Percentiles rank a stretch among this genome's conserved stretches.
Conservation (phyloP, 148 eudicot genomes). For the Cornus suecica region DNA sequence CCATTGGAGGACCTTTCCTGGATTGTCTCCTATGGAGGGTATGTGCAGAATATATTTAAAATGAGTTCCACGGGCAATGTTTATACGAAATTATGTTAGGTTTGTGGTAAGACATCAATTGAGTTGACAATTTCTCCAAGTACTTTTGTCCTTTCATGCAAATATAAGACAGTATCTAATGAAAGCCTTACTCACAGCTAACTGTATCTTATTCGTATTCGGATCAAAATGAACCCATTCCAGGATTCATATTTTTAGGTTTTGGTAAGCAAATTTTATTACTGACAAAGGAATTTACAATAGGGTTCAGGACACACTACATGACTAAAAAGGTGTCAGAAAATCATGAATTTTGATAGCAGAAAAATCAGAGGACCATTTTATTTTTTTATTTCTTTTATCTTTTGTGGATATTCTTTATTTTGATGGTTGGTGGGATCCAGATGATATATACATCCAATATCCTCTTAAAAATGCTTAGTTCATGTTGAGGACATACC, state of each 20-base stretch:
- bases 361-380: too few relatives aligned
- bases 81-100: not conserved
- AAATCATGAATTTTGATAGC: too few relatives aligned
- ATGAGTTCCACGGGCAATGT: not conserved
- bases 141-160: not conserved
- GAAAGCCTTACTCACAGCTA: not conserved
- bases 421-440: not conserved
- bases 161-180: not conserved
- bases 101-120: not conserved
- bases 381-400: not conserved
- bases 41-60: not conserved
- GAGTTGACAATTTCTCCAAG: not conserved
- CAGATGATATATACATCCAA: not conserved
- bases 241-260: not conserved
- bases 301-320: too few relatives aligned
- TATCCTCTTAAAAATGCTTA: not conserved
- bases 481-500: conserved; percentile 35
- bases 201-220: not conserved
- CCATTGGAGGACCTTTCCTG: conserved; percentile 48
- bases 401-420: not conserved
- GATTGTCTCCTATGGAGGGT: conserved; percentile 31
- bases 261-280: too few relatives aligned
- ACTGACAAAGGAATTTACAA: too few relatives aligned
- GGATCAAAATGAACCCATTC: not conserved
- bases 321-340: too few relatives aligned